Percentiles rank a stretch among this genome's conserved stretches.
These are phyloP conservation scores for Fusarium fujikuroi DNA, from an alignment of 2,329 filamentous ascomycete genomes.

Conservation along the genomic window DNA sequence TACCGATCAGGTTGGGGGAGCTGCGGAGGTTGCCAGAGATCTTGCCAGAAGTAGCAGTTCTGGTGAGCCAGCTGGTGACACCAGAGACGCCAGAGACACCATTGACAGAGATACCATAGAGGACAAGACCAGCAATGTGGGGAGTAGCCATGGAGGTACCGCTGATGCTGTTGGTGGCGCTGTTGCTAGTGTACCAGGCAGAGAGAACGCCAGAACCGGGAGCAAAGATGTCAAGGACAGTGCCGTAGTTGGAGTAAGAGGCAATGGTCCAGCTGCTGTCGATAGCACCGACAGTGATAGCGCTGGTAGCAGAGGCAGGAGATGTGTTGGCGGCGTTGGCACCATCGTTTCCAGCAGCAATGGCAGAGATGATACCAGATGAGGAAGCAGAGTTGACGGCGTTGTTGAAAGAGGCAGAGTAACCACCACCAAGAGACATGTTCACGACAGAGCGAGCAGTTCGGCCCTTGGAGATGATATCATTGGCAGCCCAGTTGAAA, in stretches of 20 bases:
- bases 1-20: constrained; percentile 60
- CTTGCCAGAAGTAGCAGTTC: constrained; percentile 54
- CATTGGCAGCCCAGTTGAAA: constrained; percentile 56
- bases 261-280: constrained; percentile 54
- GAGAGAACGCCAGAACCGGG: constrained; percentile 60
- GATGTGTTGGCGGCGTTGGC: constrained; percentile 41
- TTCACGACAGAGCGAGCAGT: constrained; percentile 58
- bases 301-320: constrained; percentile 48
- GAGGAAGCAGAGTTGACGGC: constrained; percentile 58
- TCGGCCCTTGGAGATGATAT: constrained; percentile 56
- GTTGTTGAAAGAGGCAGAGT: constrained; percentile 59
- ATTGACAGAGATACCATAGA: constrained; percentile 59
- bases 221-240: constrained; percentile 61
- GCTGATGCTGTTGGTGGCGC: constrained; percentile 59
- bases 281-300: constrained; percentile 51
- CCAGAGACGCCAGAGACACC: constrained; percentile 47
- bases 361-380: constrained; percentile 61
- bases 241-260: constrained; percentile 63
- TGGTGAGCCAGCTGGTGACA: constrained; percentile 56
- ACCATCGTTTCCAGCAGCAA: constrained; percentile 66
- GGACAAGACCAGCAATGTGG: constrained; percentile 67
- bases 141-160: constrained; percentile 75
- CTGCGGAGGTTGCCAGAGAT: constrained; percentile 53
- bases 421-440: constrained; percentile 65
- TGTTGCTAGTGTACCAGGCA: constrained; percentile 58